phyloP scores from a whole-genome alignment of 306 rosid species.

The Leucaena leucocephala region DNA sequence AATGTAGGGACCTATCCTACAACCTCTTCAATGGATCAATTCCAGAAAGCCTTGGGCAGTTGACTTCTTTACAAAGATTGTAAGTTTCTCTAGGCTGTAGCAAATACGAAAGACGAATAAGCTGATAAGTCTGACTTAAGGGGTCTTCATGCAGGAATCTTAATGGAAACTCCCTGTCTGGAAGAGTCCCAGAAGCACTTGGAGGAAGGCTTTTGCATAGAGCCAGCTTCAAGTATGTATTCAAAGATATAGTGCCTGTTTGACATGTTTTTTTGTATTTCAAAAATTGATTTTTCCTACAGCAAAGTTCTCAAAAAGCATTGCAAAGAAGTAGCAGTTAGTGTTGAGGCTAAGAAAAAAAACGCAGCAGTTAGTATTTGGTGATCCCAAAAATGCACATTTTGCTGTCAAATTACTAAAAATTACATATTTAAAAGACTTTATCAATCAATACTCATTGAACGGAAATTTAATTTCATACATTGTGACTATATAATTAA shows the following conservation, averaged over 20 bases:
- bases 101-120: slow-evolving; percentile 22
- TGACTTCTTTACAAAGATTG: slow-evolving; percentile 70
- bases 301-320: background rate
- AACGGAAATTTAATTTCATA: background rate
- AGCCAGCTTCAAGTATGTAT: slow-evolving; percentile 95
- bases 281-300: background rate
- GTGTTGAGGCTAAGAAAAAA: background rate
- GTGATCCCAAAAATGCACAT: background rate
- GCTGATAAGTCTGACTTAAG: slow-evolving; percentile 27
- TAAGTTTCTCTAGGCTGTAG: slow-evolving; percentile 50
- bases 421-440: background rate
- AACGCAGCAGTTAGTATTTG: background rate
- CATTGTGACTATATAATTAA: background rate
- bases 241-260: slow-evolving; percentile 11
- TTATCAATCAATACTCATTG: background rate
- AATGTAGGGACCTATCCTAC: slow-evolving; percentile 85
- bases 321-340: background rate
- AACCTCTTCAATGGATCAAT: slow-evolving; percentile 85
- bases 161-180: slow-evolving; percentile 76
- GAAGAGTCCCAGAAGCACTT: slow-evolving; percentile 79
- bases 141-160: slow-evolving; percentile 70
- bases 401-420: background rate
- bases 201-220: slow-evolving; percentile 94
- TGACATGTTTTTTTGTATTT: background rate
- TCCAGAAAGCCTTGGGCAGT: slow-evolving; percentile 89